Base-by-base conservation (phyloP, 352 stramenopile species). In the Thalassiosira allenii region DNA sequence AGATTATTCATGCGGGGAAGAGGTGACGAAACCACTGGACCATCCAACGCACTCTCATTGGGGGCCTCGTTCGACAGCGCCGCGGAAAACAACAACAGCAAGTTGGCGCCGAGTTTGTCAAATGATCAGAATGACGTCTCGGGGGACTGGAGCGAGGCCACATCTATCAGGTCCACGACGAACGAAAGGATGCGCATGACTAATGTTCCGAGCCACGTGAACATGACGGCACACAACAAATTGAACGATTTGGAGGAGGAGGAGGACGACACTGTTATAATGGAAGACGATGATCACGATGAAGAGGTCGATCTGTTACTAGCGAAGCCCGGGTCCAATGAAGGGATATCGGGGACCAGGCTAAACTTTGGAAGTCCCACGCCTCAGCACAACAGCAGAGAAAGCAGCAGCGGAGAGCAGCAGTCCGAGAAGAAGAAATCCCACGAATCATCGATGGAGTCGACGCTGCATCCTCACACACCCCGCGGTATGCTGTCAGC, bases 81-180 rank as follows among this genome's bases (percentile, higher is more conserved):
- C n/a, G n/a, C n/a, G n/a, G n/a, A n/a, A n/a, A n/a, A n/a, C n/a
- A n/a, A n/a, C n/a, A n/a, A n/a, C n/a, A n/a, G n/a, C n/a, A n/a
- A n/a, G n/a, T n/a, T n/a, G n/a, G n/a, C n/a, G n/a, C n/a, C n/a
- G n/a, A n/a, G n/a, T n/a, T n/a, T n/a, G n/a, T 64, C 53, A 4
- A 67, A 75, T 33, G 54, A 81, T 59, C 63, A 63, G 11, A 62
- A 47, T 59, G 76, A 89, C 41, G 61, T 86, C 30, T 78, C 68
- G 23, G 68, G 68, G 22, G 82, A 84, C 30, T 73, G 73, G 41
- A 84, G 72, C 14, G 72, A 89, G 25, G 74, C 78, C 49, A 75
- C 81, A 20, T 70, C 58, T 27, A 80, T 86, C 32, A n/a, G n/a
- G n/a, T 79, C 54, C 23, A 82, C 72, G 70, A 75, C 76, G n/a